A percentile compares a stretch with the other conserved stretches of the same genome.
phyloP scores from a whole-genome alignment of 2,329 filamentous ascomycete species.

The Venturia effusa region DNA sequence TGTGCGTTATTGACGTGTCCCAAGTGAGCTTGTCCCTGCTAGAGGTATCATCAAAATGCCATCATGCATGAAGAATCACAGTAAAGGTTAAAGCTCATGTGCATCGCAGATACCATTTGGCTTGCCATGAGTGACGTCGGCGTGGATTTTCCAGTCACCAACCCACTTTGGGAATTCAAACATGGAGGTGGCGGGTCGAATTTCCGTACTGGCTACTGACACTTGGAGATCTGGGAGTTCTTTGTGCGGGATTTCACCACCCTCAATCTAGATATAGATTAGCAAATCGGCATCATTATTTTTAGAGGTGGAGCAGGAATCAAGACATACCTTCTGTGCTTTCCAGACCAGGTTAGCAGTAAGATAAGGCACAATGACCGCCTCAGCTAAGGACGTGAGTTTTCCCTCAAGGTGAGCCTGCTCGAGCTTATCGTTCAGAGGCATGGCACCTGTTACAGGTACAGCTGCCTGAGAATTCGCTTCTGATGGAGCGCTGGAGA shows the following conservation, averaged over 20 bases:
- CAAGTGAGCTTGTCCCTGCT: neutral
- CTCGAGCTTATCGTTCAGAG: conserved; percentile 33
- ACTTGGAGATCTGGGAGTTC: conserved; percentile 28
- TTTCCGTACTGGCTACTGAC: conserved; percentile 27
- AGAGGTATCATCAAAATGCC: neutral
- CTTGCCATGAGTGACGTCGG: conserved; percentile 17
- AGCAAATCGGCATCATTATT: neutral
- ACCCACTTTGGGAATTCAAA: conserved; percentile 27
- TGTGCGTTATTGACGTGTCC: neutral
- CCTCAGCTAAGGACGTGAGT: conserved; percentile 20
- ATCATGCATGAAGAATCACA: neutral
- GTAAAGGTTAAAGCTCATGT: neutral
- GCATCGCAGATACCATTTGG: conserved; percentile 15
- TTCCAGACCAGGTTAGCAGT: conserved; percentile 24
- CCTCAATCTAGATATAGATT: conserved; percentile 23
- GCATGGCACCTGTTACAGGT: conserved; percentile 29
- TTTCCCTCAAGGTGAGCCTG: conserved; percentile 22
- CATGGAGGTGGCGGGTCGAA: conserved; percentile 24
- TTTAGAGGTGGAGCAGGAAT: neutral
- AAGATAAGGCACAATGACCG: conserved; percentile 21
- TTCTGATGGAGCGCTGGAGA: conserved; percentile 18
- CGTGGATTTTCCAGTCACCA: conserved; percentile 21
- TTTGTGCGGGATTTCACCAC: conserved; percentile 21
- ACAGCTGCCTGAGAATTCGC: neutral
- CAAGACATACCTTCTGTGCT: conserved; percentile 15